Percentiles rank a stretch among this genome's conserved stretches.
These are phyloP conservation scores for Gastrolobium villosum DNA, from an alignment of 306 rosid species.

Conservation along the genomic window DNA sequence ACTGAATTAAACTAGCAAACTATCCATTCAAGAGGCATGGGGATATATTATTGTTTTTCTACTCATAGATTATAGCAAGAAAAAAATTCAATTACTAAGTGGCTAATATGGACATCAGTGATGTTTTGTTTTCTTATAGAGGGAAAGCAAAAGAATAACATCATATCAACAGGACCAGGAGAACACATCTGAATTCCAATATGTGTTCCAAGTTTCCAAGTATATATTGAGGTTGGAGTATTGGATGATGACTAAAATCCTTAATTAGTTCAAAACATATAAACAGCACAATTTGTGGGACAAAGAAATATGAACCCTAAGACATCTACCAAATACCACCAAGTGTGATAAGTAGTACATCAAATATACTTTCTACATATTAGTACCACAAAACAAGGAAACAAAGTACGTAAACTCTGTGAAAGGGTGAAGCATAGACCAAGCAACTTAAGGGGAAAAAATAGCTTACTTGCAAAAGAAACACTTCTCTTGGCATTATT, in stretches of 20 bases:
- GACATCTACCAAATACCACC: background rate
- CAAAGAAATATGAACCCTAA: constrained; percentile 5
- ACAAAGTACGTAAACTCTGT: background rate
- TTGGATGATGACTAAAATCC: constrained; percentile 24
- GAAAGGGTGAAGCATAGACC: constrained; percentile 29
- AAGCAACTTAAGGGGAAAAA: constrained; percentile 10
- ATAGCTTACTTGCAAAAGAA: constrained; percentile 85
- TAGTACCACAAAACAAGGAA: background rate
- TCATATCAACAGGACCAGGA: constrained; percentile 15
- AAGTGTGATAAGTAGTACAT: constrained; percentile 19
- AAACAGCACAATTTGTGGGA: background rate
- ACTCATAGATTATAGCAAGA: constrained; percentile 4
- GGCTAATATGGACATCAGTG: background rate
- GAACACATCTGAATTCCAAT: background rate
- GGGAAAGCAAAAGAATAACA: background rate
- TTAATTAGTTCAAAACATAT: constrained; percentile 31
- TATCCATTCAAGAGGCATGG: constrained; percentile 13
- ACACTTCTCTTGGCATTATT: constrained; percentile 88
- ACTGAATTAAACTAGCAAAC: constrained; percentile 14
- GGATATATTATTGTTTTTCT: background rate
- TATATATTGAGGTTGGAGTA: background rate
- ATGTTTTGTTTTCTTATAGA: background rate
- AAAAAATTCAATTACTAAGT: constrained; percentile 10
- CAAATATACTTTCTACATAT: background rate
- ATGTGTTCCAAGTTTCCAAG: constrained; percentile 14